Conservation (phyloP, 2,329 filamentous ascomycete genomes). For the Colletotrichum tanaceti region DNA sequence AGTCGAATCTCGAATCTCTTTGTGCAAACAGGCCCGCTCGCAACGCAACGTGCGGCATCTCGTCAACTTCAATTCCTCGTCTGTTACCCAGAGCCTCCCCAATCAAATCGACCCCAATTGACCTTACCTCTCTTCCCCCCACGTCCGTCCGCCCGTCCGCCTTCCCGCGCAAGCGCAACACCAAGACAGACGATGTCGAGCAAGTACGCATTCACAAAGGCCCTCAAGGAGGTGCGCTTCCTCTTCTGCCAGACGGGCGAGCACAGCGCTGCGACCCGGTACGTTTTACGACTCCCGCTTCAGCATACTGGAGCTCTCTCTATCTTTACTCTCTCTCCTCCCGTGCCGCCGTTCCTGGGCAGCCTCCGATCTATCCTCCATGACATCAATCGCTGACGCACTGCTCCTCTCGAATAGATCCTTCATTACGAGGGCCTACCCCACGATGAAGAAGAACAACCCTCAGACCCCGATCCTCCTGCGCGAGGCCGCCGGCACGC, state of each 20-base stretch:
- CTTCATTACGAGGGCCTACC: conserved; percentile 91
- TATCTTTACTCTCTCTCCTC: too few species aligned
- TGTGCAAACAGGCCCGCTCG: conserved; percentile 15
- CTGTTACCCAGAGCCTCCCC: conserved; percentile 31
- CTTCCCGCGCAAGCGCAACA: conserved; percentile 26
- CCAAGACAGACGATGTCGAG: conserved; percentile 72
- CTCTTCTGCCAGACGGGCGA: conserved; percentile 96
- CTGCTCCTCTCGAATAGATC: conserved; percentile 64
- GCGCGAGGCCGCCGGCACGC: conserved; percentile 86
- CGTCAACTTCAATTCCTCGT: conserved; percentile 36
- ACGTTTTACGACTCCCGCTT: conserved; percentile 49
- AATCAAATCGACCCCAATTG: conserved; percentile 41
- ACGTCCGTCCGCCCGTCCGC: background rate
- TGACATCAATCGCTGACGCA: conserved; percentile 39
- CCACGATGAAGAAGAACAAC: conserved; percentile 99
- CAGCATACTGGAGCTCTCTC: background rate
- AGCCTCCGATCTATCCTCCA: background rate
- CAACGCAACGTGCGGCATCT: conserved; percentile 22
- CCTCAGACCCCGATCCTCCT: conserved; percentile 93
- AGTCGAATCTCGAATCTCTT: background rate
- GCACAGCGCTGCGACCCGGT: conserved; percentile 90
- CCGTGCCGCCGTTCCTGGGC: too few species aligned
- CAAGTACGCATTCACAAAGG: conserved; percentile 91
- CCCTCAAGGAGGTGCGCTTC: conserved; percentile 95
- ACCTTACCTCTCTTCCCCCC: conserved; percentile 32